Percentiles rank a stretch among this genome's conserved stretches.
These are phyloP conservation scores for Ophiostoma sp. DNA, from an alignment of 2,329 filamentous ascomycete species.

Conservation along the genomic window DNA sequence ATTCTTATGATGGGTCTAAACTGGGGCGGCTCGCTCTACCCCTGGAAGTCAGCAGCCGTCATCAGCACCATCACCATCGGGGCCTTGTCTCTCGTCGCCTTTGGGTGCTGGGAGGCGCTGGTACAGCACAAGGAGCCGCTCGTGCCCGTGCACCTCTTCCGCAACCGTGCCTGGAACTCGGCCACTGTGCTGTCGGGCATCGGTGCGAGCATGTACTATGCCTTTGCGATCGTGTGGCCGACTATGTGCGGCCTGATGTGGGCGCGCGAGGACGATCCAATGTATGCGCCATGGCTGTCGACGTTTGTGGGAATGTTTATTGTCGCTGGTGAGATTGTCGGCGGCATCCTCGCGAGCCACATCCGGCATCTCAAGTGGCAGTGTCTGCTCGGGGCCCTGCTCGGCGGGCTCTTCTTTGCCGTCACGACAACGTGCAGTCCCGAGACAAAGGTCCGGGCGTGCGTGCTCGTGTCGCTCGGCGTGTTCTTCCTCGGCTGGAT, in stretches of 20 bases:
- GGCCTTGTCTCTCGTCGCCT: not conserved
- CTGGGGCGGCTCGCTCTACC: conserved; percentile 33
- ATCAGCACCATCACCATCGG: conserved; percentile 31
- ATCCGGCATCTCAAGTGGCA: conserved; percentile 25
- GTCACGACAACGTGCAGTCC: not conserved
- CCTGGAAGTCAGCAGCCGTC: conserved; percentile 33
- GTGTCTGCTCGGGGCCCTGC: not conserved
- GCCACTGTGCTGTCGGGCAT: conserved; percentile 33
- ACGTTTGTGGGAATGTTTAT: conserved; percentile 32
- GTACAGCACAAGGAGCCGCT: conserved; percentile 33
- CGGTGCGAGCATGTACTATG: conserved; percentile 37
- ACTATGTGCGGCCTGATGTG: conserved; percentile 34
- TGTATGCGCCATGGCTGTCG: conserved; percentile 30
- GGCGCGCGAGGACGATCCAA: conserved; percentile 26
- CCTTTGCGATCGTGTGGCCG: conserved; percentile 37
- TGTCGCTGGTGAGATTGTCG: conserved; percentile 30
- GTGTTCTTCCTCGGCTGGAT: conserved; percentile 36
- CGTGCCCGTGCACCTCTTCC: conserved; percentile 36
- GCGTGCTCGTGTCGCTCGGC: conserved; percentile 32
- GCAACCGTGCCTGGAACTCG: conserved; percentile 34
- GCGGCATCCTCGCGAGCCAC: conserved; percentile 29
- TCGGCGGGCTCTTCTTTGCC: not conserved
- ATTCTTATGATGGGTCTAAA: conserved; percentile 33
- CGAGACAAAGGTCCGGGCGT: not conserved
- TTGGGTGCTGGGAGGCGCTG: not conserved